Base-by-base conservation (phyloP, 1,284 basidiomycete genomes). In the Boletellus deceptivus region DNA sequence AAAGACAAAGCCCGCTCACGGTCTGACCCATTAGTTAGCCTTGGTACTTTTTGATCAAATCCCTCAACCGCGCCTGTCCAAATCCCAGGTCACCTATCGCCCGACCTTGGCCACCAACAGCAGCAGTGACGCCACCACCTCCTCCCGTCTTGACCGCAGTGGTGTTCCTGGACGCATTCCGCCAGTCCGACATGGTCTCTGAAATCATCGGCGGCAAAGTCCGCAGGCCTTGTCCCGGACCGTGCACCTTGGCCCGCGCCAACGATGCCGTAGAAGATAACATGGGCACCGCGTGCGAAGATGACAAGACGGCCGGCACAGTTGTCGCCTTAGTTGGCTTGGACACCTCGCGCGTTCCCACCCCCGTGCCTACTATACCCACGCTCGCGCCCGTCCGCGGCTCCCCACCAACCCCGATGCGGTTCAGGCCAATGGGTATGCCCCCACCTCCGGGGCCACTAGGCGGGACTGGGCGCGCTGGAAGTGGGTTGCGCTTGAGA, bases 31-130 rank as follows among this genome's bases (percentile, higher is more conserved):
- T 29, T 11, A 29, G 10, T 20, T 54, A 64, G 31, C 73, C 72
- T 61, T 91, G 88, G 66, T 90, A 90, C 62, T 86, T 86, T 75
- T 82, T 85, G 64, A 91, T 91, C 55, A 91, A 70, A 68, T 90
- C 88, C 52, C 84, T 72, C 56, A 91, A 68, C 52, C 83, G 73
- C 16, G 86, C 85, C 64, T 89, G 83, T 14, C 88, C 89, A 69
- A 89, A 88, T 6, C 78, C 83, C 49, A 85, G 65, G 33, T 86
- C 81, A 9, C 63, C 57, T 61, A 62, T 42, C 53, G 53, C 38
- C 8, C 67, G 59, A 14, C 46, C 58, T 11, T 48, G 48, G 29
- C 34, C 46, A 4, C 29, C 29, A 11, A 3, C 27, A 29, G 40
- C 40, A 0, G 29, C 43, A 11, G 18, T 35, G 7, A 33, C 50